Evolutionary conservation across 768 basidiomycete genomes (phyloP).

Genomic region (Tephrocybe sp.): DNA sequence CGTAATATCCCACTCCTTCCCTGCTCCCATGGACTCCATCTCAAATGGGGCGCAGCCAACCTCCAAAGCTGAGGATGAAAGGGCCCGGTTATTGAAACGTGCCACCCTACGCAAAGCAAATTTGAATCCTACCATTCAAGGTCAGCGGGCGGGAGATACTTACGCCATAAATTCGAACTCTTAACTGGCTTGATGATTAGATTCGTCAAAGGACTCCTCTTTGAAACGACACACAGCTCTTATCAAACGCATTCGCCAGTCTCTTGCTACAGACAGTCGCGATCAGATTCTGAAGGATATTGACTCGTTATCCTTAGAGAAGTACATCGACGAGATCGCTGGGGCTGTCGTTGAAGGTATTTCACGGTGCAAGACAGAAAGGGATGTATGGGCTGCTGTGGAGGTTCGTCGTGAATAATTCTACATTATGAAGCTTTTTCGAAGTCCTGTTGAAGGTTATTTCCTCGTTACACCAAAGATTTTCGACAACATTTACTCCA

Average conservation of each 20-base stretch:
- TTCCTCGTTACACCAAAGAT: constrained; percentile 84
- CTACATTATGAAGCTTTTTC: too few species aligned
- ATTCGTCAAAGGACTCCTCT: constrained; percentile 85
- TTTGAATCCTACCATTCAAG: constrained; percentile 44
- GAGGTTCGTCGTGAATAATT: constrained; percentile 58
- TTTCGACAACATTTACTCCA: constrained; percentile 78
- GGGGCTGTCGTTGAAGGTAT: constrained; percentile 86
- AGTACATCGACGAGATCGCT: constrained; percentile 94
- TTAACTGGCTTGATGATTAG: constrained; percentile 33
- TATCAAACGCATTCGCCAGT: constrained; percentile 90
- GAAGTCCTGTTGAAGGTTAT: constrained; percentile 83
- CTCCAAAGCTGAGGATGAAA: constrained; percentile 42
- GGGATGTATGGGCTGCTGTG: constrained; percentile 88
- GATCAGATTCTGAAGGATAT: constrained; percentile 93
- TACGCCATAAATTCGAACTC: not conserved
- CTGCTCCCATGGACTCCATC: constrained; percentile 27
- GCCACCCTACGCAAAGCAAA: constrained; percentile 60
- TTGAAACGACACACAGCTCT: constrained; percentile 94
- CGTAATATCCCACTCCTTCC: constrained; percentile 10
- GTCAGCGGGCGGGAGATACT: constrained; percentile 26
- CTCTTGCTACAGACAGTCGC: constrained; percentile 76
- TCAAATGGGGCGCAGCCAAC: constrained; percentile 22
- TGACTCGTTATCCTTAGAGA: constrained; percentile 86
- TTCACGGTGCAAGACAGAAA: constrained; percentile 85
- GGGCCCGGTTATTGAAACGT: constrained; percentile 54